Evolutionary conservation across 1,284 basidiomycete species (phyloP).

Genomic region (Wolfiporia cocos): DNA sequence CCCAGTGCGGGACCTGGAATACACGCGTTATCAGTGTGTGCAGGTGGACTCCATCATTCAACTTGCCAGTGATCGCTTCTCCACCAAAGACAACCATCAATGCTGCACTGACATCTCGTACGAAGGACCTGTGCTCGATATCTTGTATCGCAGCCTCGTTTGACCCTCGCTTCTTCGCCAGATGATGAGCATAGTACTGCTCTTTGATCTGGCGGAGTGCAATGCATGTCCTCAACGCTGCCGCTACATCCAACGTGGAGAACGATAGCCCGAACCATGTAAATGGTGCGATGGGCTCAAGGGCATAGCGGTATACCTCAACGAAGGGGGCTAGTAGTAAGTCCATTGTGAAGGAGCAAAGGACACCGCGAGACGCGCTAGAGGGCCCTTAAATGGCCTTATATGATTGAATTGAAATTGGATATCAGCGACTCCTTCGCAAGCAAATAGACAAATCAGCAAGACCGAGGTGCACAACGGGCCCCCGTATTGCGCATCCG

Average conservation of each 20-base stretch:
- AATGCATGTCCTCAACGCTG: constrained; percentile 60
- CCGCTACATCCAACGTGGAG: constrained; percentile 59
- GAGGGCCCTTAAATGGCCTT: no score
- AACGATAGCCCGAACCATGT: constrained; percentile 58
- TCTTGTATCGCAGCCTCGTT: constrained; percentile 13
- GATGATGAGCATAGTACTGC: constrained; percentile 36
- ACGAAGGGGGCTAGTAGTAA: constrained; percentile 37
- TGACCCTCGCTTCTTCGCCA: constrained; percentile 17
- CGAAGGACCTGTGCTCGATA: constrained; percentile 48
- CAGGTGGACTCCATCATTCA: constrained; percentile 3
- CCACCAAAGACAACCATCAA: constrained; percentile 70
- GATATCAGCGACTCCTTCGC: no score
- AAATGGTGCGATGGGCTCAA: constrained; percentile 62
- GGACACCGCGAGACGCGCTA: no score
- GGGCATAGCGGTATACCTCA: constrained; percentile 43
- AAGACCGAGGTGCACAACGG: no score
- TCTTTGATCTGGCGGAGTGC: constrained; percentile 63
- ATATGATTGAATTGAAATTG: no score
- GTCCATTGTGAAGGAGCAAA: constrained; percentile 13
- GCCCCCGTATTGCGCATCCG: no score
- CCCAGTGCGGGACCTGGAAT: constrained; percentile 55
- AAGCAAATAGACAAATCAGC: no score
- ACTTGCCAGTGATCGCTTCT: constrained; percentile 56
- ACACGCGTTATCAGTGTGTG: neutral
- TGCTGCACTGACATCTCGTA: constrained; percentile 48